Base-by-base conservation (phyloP, 2,329 filamentous ascomycete genomes). In the Fonsecaea pedrosoi region DNA sequence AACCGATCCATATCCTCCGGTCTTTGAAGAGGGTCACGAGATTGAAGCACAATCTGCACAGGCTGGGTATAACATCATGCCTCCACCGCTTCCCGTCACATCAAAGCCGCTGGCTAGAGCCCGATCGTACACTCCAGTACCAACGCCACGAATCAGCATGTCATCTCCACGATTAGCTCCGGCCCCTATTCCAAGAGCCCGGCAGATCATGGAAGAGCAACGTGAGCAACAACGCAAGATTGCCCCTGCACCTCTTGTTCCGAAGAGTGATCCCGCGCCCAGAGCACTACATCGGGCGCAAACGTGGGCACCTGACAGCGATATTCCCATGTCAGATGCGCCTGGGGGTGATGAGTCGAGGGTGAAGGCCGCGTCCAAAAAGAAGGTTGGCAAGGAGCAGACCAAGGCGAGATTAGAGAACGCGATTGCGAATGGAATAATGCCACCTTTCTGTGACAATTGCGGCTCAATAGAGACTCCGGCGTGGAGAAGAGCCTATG, bases 391-490 rank as follows among this genome's bases (percentile, higher is more conserved):
- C 2, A 87, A 88, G 74, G 91, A 91, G 70, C 80, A 84, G 64
- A 87, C 89, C 57, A 82, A 85, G 70, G 82, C 85, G 30, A 83
- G 83, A 58, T 76, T 89, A 25, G 81, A 86, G 50, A 77, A 80
- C 64, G 83, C 85, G 25, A 89, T 98, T 62, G 84, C 85, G n/a
- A 87, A 88, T 62, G 95, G 95, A 4, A 87, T 93, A 71, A 90
- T 94, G 83, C 95, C 95, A 0, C 90, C 90, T 0, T 98, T 90
- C 75, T 99, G 95, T 77, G 87, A 87, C 70, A 97, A 98, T 74
- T 99, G 95, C 74, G 95, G 95, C 5, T 91, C 93, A 6, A 96
- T 99, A 65, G 92, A 98, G 74, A 99, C 95, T 0, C 92, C 94
- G 0, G 97, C 94, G 0, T 99, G 95, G 95, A 89, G 95, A 67